Conservation (phyloP, 2,329 filamentous ascomycete genomes). For the Diaporthe velutina region DNA sequence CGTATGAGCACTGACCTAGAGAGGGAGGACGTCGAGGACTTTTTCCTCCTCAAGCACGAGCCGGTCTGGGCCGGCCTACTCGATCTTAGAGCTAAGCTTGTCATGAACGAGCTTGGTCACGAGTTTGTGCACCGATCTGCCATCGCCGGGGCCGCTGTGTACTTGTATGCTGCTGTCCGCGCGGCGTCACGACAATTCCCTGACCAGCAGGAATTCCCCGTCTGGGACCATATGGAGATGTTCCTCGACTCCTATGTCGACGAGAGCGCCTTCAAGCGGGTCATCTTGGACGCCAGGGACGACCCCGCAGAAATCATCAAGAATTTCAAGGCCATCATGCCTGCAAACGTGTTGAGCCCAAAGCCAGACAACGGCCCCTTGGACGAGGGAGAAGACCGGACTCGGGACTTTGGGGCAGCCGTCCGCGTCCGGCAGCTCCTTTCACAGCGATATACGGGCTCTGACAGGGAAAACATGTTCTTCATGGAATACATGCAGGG, state of each 20-base stretch:
- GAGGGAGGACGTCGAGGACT: no score
- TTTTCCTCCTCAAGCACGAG: no score
- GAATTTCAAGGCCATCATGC: conserved; percentile 27
- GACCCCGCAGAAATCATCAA: conserved; percentile 18
- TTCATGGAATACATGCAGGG: conserved; percentile 38
- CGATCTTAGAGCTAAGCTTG: no score
- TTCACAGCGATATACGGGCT: conserved; percentile 34
- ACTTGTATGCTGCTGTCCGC: conserved; percentile 42
- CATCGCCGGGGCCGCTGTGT: conserved; percentile 44
- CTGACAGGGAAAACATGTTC: conserved; percentile 10
- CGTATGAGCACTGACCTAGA: no score
- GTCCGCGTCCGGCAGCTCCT: conserved; percentile 35
- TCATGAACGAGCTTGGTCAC: no score
- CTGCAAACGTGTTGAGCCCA: not conserved
- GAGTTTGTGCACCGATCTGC: conserved; percentile 31
- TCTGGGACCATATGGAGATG: conserved; percentile 42
- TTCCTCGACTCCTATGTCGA: conserved; percentile 39
- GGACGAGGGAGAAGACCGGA: not conserved
- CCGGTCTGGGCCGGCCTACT: no score
- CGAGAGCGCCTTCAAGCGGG: conserved; percentile 36
- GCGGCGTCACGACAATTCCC: not conserved
- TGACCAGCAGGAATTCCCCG: not conserved
- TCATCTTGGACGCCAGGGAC: conserved; percentile 7
- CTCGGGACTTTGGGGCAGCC: conserved; percentile 15
- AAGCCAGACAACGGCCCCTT: not conserved